phyloP scores from a whole-genome alignment of 164 flowering plant genomes.

The Stephania cephalantha region DNA sequence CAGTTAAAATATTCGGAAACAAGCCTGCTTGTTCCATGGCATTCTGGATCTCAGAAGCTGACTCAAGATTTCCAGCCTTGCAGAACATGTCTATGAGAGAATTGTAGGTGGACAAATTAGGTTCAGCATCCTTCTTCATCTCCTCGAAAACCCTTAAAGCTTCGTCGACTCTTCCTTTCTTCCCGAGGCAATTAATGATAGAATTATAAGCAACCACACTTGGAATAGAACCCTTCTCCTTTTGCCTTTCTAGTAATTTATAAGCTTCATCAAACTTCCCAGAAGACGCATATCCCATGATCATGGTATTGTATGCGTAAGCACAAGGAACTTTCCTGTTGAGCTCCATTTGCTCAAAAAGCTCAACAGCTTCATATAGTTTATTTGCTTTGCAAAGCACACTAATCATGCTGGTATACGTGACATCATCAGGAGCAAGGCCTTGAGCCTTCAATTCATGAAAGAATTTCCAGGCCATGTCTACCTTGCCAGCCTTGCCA shows the following conservation, averaged over 20 bases:
- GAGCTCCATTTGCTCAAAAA: slow-evolving; percentile 74
- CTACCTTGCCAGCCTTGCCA: slow-evolving; percentile 87
- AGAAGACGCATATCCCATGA: slow-evolving; percentile 86
- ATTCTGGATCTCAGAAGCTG: slow-evolving; percentile 49
- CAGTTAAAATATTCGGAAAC: slow-evolving; percentile 74
- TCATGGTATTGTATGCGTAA: slow-evolving; percentile 94
- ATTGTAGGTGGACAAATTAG: slow-evolving; percentile 71
- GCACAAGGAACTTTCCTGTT: slow-evolving; percentile 71
- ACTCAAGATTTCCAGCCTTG: slow-evolving; percentile 53
- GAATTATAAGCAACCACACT: slow-evolving; percentile 83
- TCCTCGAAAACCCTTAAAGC: slow-evolving; percentile 60
- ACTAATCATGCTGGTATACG: slow-evolving; percentile 89
- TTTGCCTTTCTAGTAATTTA: slow-evolving; percentile 74
- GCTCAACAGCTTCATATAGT: slow-evolving; percentile 66
- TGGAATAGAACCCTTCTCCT: slow-evolving; percentile 74
- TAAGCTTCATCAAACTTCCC: slow-evolving; percentile 85
- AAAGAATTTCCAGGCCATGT: slow-evolving; percentile 97
- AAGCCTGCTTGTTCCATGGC: slow-evolving; percentile 72
- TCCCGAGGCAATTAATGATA: slow-evolving; percentile 81
- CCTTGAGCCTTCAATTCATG: slow-evolving; percentile 79
- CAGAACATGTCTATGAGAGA: slow-evolving; percentile 86
- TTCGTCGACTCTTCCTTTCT: slow-evolving; percentile 60
- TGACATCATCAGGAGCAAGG: slow-evolving; percentile 78
- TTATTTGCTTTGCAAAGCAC: slow-evolving; percentile 72
- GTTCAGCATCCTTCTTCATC: slow-evolving; percentile 83